Evolutionary conservation across 2,329 filamentous ascomycete genomes (phyloP).

Genomic region (Coniochaeta sp.): DNA sequence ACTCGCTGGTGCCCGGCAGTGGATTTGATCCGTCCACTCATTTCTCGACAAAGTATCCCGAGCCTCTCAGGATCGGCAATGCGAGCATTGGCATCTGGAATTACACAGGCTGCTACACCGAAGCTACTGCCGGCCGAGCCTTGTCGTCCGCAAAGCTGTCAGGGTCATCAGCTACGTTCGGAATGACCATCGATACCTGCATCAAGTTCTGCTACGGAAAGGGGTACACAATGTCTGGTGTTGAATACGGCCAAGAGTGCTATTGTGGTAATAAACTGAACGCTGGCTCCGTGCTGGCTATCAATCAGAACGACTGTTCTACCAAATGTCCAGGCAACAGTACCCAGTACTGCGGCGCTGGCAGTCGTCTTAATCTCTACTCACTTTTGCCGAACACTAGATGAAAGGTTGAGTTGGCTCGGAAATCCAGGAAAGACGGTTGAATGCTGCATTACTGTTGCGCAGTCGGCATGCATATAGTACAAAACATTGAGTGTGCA

Average conservation of each 20-base stretch:
- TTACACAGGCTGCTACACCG: slow-evolving; percentile 5
- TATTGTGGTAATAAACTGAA: slow-evolving; percentile 4
- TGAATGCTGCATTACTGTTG: too few species aligned
- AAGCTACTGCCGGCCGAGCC: slow-evolving; percentile 2
- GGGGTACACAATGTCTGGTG: slow-evolving; percentile 3
- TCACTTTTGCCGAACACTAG: neutral
- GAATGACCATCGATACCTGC: slow-evolving; percentile 7
- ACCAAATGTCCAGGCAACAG: neutral
- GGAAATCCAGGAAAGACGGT: too few species aligned
- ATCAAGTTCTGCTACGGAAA: slow-evolving; percentile 2
- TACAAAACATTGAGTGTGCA: too few species aligned
- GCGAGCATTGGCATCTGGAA: neutral
- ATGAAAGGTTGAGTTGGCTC: neutral
- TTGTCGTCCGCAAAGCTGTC: neutral
- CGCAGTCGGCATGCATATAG: too few species aligned
- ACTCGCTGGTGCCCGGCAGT: slow-evolving; percentile 3
- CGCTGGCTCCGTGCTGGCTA: neutral
- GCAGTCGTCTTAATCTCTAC: neutral
- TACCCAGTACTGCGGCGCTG: neutral
- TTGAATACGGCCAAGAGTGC: slow-evolving; percentile 8
- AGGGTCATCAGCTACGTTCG: neutral
- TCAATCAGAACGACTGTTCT: neutral
- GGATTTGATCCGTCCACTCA: neutral
- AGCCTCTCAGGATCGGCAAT: neutral
- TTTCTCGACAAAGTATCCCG: neutral